Base-by-base conservation (phyloP, 805 yeast genomes). In the Nakazawaea ernobii region DNA sequence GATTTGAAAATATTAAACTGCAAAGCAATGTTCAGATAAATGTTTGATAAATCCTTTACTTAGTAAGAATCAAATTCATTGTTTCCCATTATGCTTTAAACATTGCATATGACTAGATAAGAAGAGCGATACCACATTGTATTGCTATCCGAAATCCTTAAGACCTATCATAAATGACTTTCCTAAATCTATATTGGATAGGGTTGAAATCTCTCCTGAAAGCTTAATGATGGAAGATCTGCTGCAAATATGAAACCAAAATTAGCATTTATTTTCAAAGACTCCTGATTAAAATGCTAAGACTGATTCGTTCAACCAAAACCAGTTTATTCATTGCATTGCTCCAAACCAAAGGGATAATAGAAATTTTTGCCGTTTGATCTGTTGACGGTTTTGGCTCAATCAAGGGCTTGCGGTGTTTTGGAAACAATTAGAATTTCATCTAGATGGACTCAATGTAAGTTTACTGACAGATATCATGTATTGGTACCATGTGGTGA, bases 321-420 rank as follows among this genome's bases (percentile, higher is more conserved):
- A 85, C 35, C 99, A 92, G 65, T 92, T 94, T 61, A 92, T 92
- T 62, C 84, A 98, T 63, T 92, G 99, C 74, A 92, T 94, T n/a
- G n/a, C n/a, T n/a, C n/a, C 62, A 92, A 92, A 66, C 98, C 99
- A 6, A 92, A 92, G 64, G 97, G 90, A 59, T 82, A 82, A 53
- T 94, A 94, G 66, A 84, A 80, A 52, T 96, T 98, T 2, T 92
- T 98, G 98, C 85, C 83, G 63, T 92, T 92, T 66, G 96, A 90
- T 60, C 89, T 95, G 13, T 76, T 90, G 39, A 91, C 94, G 97
- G 98, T 92, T 11, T 74, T 94, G 51, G 84, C 95, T 6, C 99
- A 92, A 67, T 75, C 94, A 53, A 80, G 99, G 63, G 99, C 99
- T 6, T 92, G 99, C 74, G 99, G 99, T 84, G 98, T 92, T 41